These are phyloP conservation scores for Geotrichum citri-aurantii DNA, from an alignment of 1,139 yeast species.

Conservation along the genomic window DNA sequence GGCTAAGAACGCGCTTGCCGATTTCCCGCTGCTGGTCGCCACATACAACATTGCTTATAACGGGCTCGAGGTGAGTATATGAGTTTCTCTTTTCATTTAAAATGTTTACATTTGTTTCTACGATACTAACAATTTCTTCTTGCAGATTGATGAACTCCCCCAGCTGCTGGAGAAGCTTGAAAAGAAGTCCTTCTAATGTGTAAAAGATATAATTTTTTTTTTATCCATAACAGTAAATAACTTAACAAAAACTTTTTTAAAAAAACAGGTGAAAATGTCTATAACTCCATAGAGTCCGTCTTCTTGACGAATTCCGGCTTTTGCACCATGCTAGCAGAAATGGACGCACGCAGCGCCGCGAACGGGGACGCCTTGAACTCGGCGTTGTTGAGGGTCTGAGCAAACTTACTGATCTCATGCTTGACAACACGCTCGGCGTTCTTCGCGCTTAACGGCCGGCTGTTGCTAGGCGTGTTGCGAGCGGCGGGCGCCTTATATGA, in stretches of 20 bases:
- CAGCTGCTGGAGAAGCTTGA: neutral
- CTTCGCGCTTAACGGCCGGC: constrained; percentile 29
- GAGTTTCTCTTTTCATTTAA: neutral
- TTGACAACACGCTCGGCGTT: constrained; percentile 31
- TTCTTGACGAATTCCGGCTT: constrained; percentile 23
- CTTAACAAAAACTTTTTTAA: neutral
- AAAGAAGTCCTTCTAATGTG: neutral
- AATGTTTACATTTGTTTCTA: neutral
- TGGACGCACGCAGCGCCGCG: constrained; percentile 25
- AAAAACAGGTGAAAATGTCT: neutral
- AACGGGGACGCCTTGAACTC: constrained; percentile 29
- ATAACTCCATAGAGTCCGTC: constrained; percentile 9
- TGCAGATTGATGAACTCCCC: constrained; percentile 1
- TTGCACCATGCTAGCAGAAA: constrained; percentile 23
- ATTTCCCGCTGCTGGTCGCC: constrained; percentile 83
- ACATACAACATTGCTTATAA: constrained; percentile 79
- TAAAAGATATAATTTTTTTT: neutral
- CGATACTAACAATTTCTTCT: neutral
- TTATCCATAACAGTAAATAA: neutral
- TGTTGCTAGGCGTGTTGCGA: constrained; percentile 20
- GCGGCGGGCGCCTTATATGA: constrained; percentile 19
- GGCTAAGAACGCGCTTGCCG: constrained; percentile 52
- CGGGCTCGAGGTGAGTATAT: constrained; percentile 28
- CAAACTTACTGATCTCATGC: constrained; percentile 31
- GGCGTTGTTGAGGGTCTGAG: constrained; percentile 23